These are phyloP conservation scores for Millerozyma miso DNA, from an alignment of 805 yeast species.

Conservation along the genomic window DNA sequence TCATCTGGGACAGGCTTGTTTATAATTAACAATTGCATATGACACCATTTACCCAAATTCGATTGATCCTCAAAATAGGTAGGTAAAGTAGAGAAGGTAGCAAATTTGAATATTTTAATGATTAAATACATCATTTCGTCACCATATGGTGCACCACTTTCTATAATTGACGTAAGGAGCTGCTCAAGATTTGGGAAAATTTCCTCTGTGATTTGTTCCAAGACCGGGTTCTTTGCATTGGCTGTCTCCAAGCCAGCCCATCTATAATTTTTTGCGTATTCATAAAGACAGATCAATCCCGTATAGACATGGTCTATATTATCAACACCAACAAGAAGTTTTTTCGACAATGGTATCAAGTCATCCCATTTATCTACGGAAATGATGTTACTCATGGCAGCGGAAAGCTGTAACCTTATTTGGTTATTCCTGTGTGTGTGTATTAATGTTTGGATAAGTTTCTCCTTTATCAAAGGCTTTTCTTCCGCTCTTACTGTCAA, in stretches of 20 bases:
- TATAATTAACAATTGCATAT: slow-evolving; percentile 32
- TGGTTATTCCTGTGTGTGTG: slow-evolving; percentile 29
- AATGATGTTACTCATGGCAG: slow-evolving; percentile 53
- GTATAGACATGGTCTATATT: slow-evolving; percentile 35
- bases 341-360: slow-evolving; percentile 35
- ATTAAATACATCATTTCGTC: slow-evolving; percentile 39
- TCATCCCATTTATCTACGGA: slow-evolving; percentile 45
- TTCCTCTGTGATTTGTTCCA: slow-evolving; percentile 33
- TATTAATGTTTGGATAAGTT: slow-evolving; percentile 39
- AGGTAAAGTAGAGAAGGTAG: slow-evolving; percentile 36
- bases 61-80: slow-evolving; percentile 31
- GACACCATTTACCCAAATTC: slow-evolving; percentile 40
- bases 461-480: slow-evolving; percentile 39
- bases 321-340: slow-evolving; percentile 24
- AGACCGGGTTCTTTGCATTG: slow-evolving; percentile 30
- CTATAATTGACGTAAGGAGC: slow-evolving; percentile 25
- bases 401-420: slow-evolving; percentile 53
- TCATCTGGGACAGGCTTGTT: slow-evolving; percentile 35
- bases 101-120: slow-evolving; percentile 37
- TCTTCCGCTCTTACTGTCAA: slow-evolving; percentile 28
- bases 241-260: slow-evolving; percentile 45
- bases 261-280: slow-evolving; percentile 38
- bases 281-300: slow-evolving; percentile 37
- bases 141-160: slow-evolving; percentile 13
- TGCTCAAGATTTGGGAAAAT: slow-evolving; percentile 35